Evolutionary conservation across 768 basidiomycete genomes (phyloP), one percentile per base, ranked within the genome.

Genomic region (Gymnopilus dilepis): DNA sequence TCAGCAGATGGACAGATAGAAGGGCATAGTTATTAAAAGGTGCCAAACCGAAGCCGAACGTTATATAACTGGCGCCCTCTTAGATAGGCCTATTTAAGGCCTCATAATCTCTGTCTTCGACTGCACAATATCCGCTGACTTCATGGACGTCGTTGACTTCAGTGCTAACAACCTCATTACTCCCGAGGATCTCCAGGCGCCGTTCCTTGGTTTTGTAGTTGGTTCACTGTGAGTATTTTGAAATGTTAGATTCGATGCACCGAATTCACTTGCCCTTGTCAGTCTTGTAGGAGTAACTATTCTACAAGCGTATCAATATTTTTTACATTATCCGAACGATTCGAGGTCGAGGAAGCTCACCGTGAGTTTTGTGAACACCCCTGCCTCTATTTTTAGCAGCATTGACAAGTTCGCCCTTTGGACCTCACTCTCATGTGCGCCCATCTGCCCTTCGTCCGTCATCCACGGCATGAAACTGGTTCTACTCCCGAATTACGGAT

Each of bases 271-370:
- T n/a, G 1, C 31, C 3, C 15, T 11, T 26, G 6, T 33, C 22
- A 54, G 52, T 13, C 26, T 54, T 33, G 9, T 54, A 24, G 52
- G 52, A 24, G 52, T 54, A 26, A 40, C 52, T 7, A 38, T 54
- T 22, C 34, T 54, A 33, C 52, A 54, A 22, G 52, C 52, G 1
- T 54, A 54, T n/a, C 52, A 54, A 19, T 54, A 54, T 24, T 54
- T 38, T 21, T 17, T 37, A 5, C 34, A 54, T 28, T 54, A 54
- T 54, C 9, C 22, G 13, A 21, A 54, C 11, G 52, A 54, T 54
- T 54, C 52, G 37, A 40, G 22, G 24, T 37, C 7, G 8, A 54
- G 52, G 26, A 54, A 54, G 52, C 34, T 38, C 21, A 54, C 52
- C 21, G 52, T 54, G 52, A 38, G 52, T 24, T 11, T 21, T 3